Conservation (phyloP, 495 filamentous ascomycete species). For the Rhizodiscina lignyota region DNA sequence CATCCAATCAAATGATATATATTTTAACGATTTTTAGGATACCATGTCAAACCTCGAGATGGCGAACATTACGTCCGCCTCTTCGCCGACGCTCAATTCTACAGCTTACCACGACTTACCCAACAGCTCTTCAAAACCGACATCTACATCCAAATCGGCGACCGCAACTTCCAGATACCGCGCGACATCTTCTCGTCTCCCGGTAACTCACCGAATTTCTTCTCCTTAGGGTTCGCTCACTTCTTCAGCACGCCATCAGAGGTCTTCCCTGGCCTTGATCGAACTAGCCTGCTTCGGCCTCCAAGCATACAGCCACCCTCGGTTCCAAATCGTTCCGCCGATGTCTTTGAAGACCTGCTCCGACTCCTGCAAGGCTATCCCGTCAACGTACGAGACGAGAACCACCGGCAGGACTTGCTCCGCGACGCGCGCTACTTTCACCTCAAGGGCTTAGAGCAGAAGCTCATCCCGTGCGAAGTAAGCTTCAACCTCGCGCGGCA, state of each 20-base stretch:
- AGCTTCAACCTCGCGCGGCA: constrained; percentile 53
- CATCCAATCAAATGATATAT: constrained; percentile 20
- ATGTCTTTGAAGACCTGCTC: constrained; percentile 69
- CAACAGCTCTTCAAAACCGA: constrained; percentile 88
- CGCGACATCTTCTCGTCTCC: constrained; percentile 71
- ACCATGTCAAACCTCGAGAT: constrained; percentile 72
- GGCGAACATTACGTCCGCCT: constrained; percentile 75
- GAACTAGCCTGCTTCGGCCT: constrained; percentile 68
- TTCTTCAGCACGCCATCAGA: constrained; percentile 71
- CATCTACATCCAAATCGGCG: constrained; percentile 81
- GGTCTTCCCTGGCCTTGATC: constrained; percentile 73
- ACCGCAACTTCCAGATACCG: constrained; percentile 72
- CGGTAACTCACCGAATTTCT: constrained; percentile 89
- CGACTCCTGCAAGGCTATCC: constrained; percentile 81
- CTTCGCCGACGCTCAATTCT: constrained; percentile 94
- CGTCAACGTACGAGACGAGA: constrained; percentile 55
- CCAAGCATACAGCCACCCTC: constrained; percentile 71
- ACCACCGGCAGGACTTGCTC: constrained; percentile 63
- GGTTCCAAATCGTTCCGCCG: constrained; percentile 63
- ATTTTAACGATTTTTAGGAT: constrained; percentile 32
- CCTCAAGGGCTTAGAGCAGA: constrained; percentile 80
- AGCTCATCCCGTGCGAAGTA: constrained; percentile 63
- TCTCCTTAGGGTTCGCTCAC: constrained; percentile 77
- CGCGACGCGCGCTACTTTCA: constrained; percentile 87
- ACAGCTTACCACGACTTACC: constrained; percentile 75